Conservation (phyloP, 2,329 filamentous ascomycete species). For the Corynespora cassiicola region DNA sequence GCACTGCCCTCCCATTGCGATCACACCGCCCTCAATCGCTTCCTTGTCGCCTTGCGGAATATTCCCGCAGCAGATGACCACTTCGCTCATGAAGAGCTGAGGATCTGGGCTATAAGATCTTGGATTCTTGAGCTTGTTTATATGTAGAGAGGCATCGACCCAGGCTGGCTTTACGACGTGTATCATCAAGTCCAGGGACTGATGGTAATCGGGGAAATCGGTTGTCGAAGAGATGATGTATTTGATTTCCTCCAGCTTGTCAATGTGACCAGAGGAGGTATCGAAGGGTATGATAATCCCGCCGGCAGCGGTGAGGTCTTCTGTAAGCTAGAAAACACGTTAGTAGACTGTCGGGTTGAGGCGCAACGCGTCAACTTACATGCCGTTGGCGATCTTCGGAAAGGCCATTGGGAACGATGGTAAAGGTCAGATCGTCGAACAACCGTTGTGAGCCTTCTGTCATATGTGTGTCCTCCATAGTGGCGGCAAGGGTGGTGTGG, state of each 20-base stretch:
- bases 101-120: constrained; percentile 91
- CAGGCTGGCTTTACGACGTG: constrained; percentile 84
- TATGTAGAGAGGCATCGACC: constrained; percentile 74
- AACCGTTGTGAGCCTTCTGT: constrained; percentile 37
- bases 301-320: constrained; percentile 55
- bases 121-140: constrained; percentile 75
- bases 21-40: constrained; percentile 85
- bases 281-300: constrained; percentile 54
- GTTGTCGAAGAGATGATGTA: constrained; percentile 78
- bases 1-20: constrained; percentile 88
- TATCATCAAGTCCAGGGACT: constrained; percentile 77
- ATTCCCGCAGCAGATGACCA: constrained; percentile 82
- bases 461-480: constrained; percentile 43
- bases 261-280: constrained; percentile 46
- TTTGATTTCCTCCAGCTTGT: constrained; percentile 56
- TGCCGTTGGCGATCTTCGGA: constrained; percentile 29
- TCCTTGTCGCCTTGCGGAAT: constrained; percentile 88
- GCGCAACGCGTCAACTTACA: constrained; percentile 33
- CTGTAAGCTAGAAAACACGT: constrained; percentile 49
- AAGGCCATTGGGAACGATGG: constrained; percentile 52
- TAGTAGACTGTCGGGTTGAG: constrained; percentile 14
- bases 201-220: constrained; percentile 88
- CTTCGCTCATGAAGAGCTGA: constrained; percentile 84
- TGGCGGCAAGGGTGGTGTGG: constrained; percentile 10
- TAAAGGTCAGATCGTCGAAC: constrained; percentile 49